Evolutionary conservation across 2,329 filamentous ascomycete genomes (phyloP), one percentile per base, ranked within the genome.

Genomic region (Sclerotinia minor): DNA sequence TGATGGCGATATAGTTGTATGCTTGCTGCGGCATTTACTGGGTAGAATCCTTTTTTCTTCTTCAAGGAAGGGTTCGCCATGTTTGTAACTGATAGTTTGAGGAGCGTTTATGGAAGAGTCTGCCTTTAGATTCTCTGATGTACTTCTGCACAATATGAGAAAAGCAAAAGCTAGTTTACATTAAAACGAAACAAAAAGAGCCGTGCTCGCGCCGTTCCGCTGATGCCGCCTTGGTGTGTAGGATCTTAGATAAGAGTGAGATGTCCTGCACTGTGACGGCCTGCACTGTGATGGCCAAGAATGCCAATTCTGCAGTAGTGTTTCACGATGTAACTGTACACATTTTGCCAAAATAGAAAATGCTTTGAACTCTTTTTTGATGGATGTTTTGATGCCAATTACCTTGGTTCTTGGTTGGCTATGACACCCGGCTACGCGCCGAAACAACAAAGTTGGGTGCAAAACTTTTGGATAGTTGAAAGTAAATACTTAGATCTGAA

Each of bases 31-130:
- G 53, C 53, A 65, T 65, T 65, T 64, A 72, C 60, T 69, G 70
- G 72, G 71, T 69, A 67, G 69, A 63, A 63, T 26, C 8, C 8
- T 2, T 70, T 66, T 67, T 63, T 57, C 67, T 54, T 26, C 26
- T 63, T 64, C 17, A 59, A 44, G 19, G 44, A 45, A 60, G 17
- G 65, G 19, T 2, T 26, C 13, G 66, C 71, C 70, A 72, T 67
- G 65, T 66, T 54, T 76, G 73, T 76, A 76, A 75, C 68, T 72
- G 72, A 76, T 76, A 76, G 71, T 69, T 72, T 44, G 52, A 24
- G 32, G 44, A 67, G 72, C 68, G 73, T 72, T 72, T 45, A 57
- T 65, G 69, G 68, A 63, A 64, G 72, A 69, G 68, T 70, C 67
- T 38, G 66, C 70, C 73, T 69, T 71, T 71, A 76, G 73, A 75